These are phyloP conservation scores for Mrakia frigida DNA, from an alignment of 768 basidiomycete species.

Conservation along the genomic window DNA sequence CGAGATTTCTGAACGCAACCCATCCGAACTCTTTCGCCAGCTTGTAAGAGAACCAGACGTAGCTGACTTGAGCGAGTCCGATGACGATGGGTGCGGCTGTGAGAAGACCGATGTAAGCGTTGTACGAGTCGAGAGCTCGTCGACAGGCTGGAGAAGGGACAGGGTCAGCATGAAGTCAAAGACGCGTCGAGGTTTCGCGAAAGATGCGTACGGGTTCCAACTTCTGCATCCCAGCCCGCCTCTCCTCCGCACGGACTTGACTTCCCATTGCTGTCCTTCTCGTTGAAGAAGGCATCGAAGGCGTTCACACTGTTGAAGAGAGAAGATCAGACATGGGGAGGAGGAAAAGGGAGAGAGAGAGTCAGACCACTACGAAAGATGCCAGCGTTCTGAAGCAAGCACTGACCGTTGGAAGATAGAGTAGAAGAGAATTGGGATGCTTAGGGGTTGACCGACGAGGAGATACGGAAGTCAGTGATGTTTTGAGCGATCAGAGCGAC, in stretches of 20 bases:
- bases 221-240: not conserved
- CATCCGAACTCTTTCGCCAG: conserved; percentile 20
- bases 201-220: not conserved
- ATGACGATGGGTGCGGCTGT: conserved; percentile 21
- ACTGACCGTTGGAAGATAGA: conserved; percentile 6
- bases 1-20: not conserved
- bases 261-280: not conserved
- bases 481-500: not conserved
- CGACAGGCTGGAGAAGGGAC: not conserved
- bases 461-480: too few species aligned
- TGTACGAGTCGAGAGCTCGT: not conserved
- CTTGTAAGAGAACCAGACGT: not conserved
- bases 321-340: not conserved
- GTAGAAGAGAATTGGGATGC: conserved; percentile 12
- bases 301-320: not conserved
- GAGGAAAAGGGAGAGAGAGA: not conserved
- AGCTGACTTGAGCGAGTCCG: conserved; percentile 2
- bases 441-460: not conserved
- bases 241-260: not conserved
- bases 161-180: not conserved
- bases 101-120: not conserved
- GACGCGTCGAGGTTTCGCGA: too few species aligned
- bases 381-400: not conserved
- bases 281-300: conserved; percentile 8
- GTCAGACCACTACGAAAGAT: not conserved